Evolutionary conservation across 176 grass and related monocot species (phyloP).

Genomic region (Microstegium vimineum): DNA sequence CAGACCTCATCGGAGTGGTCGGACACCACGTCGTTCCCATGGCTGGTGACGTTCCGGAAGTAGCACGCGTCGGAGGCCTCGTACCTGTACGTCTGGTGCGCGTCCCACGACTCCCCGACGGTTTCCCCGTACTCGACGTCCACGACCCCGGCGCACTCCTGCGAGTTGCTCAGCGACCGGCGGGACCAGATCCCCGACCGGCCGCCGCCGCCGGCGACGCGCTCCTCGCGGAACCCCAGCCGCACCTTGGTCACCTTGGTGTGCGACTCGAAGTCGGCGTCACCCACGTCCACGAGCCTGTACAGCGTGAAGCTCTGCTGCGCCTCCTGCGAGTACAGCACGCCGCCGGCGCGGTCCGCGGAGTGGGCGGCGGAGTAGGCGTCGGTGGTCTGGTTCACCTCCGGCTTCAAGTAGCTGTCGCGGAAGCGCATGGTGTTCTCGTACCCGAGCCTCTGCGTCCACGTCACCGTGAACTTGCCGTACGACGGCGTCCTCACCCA

Average conservation of each 20-base stretch:
- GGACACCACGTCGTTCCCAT: constrained; percentile 26
- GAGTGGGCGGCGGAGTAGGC: constrained; percentile 44
- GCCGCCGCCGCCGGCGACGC: constrained; percentile 50
- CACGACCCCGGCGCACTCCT: constrained; percentile 38
- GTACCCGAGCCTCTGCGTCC: constrained; percentile 53
- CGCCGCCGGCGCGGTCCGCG: constrained; percentile 23
- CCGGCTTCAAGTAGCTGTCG: neutral
- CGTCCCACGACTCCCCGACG: constrained; percentile 30
- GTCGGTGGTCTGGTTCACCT: constrained; percentile 66
- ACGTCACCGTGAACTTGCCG: constrained; percentile 60
- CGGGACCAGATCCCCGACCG: constrained; percentile 42
- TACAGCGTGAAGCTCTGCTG: constrained; percentile 54
- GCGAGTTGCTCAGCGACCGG: constrained; percentile 59
- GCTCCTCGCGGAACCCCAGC: constrained; percentile 53
- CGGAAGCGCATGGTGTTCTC: constrained; percentile 43
- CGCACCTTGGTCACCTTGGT: constrained; percentile 19
- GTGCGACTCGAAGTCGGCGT: constrained; percentile 24
- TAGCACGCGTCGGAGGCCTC: constrained; percentile 57
- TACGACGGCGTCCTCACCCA: constrained; percentile 71
- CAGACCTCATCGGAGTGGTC: constrained; percentile 41
- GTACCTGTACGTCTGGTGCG: constrained; percentile 60
- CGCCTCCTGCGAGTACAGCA: constrained; percentile 56
- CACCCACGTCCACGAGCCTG: constrained; percentile 38
- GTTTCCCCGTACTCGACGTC: constrained; percentile 39
- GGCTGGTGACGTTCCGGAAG: constrained; percentile 49